A percentile compares a stretch with the other conserved stretches of the same genome.
Conservation (phyloP, 1,284 basidiomycete genomes). For the Coniferiporia weirii region DNA sequence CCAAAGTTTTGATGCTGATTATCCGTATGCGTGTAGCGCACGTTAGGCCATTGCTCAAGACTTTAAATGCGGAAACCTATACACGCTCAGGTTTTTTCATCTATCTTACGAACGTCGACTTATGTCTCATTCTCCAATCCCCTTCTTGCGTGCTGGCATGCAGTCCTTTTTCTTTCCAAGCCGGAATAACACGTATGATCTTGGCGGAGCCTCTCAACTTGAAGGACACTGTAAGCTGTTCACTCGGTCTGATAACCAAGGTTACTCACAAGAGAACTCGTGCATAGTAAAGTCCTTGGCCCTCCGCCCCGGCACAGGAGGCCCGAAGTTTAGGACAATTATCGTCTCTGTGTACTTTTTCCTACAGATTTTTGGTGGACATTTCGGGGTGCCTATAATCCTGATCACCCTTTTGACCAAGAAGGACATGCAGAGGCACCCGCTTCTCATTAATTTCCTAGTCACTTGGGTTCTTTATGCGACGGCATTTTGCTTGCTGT, state of each 20-base stretch:
- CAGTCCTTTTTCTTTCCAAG: conserved; percentile 1
- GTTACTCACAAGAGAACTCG: too few relatives aligned
- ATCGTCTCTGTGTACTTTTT: conserved; percentile 7
- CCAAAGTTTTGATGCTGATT: too few relatives aligned
- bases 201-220: not conserved
- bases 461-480: conserved; percentile 9
- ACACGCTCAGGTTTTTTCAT: not conserved
- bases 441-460: conserved; percentile 6
- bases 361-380: conserved; percentile 8
- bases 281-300: not conserved
- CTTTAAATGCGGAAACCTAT: not conserved
- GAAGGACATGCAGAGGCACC: conserved; percentile 4
- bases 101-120: not conserved
- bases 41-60: too few relatives aligned
- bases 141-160: not conserved
- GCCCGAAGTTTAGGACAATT: not conserved
- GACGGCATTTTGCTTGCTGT: conserved; percentile 6
- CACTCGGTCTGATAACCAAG: too few relatives aligned
- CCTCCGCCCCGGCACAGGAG: not conserved
- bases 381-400: conserved; percentile 3
- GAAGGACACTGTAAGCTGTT: too few relatives aligned
- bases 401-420: not conserved
- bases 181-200: not conserved
- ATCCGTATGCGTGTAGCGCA: too few relatives aligned
- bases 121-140: not conserved